Evolutionary conservation across 345 rosid genomes (phyloP), one percentile per base, ranked within the genome.

Genomic region (Capsella bursapastoris): DNA sequence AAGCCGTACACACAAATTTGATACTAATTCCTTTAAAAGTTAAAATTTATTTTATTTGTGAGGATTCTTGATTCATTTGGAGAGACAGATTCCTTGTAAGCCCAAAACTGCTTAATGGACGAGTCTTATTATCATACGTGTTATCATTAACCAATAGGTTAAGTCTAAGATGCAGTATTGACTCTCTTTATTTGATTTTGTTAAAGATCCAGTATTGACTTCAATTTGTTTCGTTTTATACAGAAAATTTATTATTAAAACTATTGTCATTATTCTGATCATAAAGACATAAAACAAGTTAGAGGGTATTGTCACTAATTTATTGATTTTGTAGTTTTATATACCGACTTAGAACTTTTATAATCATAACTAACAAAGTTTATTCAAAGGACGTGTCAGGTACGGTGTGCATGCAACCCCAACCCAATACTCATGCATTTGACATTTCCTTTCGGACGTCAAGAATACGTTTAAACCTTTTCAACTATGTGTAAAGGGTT

Each of bases 21-120:
- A 18, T 43, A 25, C 10, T 12, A 27, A 74, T 10, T 10, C 14
- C 15, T 6, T 27, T 14, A 25, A 6, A 11, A 25, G 66, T 13
- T 61, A 22, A 25, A 40, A 22, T 38, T 25, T 12, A 40, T 51
- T n/a, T 27, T 13, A 15, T 38, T 13, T 4, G 35, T 41, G 18
- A 31, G 27, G 48, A 68, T 75, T 51, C 63, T 51, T 75, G 73
- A 67, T 68, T 75, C 68, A 68, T 51, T 59, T 50, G 62, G 68
- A 60, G 68, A 74, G 79, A 40, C 66, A 58, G 43, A 48, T 49
- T 67, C 68, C 22, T 49, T 60, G 48, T 29, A 28, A 73, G 18
- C 37, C 72, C 25, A 58, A 38, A 49, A 38, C 40, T 28, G 14
- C 8, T 40, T 50, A 48, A 15, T 57, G 58, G 57, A 47, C 9